phyloP scores from a whole-genome alignment of 345 rosid genomes.

The Acer yangbiense region DNA sequence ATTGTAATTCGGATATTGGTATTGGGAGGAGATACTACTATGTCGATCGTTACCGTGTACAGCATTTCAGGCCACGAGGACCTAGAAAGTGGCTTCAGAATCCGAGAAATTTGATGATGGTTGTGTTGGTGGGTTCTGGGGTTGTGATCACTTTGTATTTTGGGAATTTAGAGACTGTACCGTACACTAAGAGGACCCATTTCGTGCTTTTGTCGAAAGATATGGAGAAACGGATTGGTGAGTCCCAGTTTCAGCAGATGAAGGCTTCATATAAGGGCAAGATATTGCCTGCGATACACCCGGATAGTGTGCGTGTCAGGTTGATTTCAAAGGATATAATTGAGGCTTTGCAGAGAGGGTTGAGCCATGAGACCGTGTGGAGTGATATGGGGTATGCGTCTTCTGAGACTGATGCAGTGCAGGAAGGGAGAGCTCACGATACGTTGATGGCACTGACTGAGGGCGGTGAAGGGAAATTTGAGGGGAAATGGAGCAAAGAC shows the following conservation, averaged over 20 bases:
- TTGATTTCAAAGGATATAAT: conserved; percentile 70
- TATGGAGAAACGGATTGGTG: conserved; percentile 69
- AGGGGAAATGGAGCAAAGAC: conserved; percentile 53
- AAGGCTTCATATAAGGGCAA: conserved; percentile 65
- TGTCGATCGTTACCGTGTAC: conserved; percentile 63
- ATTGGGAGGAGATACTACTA: conserved; percentile 60
- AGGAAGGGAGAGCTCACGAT: conserved; percentile 42
- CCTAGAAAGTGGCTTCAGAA: conserved; percentile 66
- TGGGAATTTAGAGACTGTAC: conserved; percentile 81
- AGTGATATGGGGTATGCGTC: conserved; percentile 73
- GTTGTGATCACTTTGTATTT: conserved; percentile 53
- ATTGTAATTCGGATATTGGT: conserved; percentile 27
- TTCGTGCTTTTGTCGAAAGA: conserved; percentile 71
- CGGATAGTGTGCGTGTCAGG: conserved; percentile 73
- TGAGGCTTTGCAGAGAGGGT: conserved; percentile 81
- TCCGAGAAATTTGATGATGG: conserved; percentile 52
- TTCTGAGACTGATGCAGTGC: conserved; percentile 29
- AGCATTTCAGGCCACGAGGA: conserved; percentile 77
- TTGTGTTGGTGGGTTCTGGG: conserved; percentile 64
- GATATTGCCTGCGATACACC: conserved; percentile 78
- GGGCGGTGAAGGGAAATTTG: conserved; percentile 31
- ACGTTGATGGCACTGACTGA: conserved; percentile 45
- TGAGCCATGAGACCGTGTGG: conserved; percentile 71
- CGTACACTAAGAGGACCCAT: conserved; percentile 82
- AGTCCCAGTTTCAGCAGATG: conserved; percentile 61